Base-by-base conservation (phyloP, 2,329 filamentous ascomycete genomes). In the Pseudogymnoascus sp. region DNA sequence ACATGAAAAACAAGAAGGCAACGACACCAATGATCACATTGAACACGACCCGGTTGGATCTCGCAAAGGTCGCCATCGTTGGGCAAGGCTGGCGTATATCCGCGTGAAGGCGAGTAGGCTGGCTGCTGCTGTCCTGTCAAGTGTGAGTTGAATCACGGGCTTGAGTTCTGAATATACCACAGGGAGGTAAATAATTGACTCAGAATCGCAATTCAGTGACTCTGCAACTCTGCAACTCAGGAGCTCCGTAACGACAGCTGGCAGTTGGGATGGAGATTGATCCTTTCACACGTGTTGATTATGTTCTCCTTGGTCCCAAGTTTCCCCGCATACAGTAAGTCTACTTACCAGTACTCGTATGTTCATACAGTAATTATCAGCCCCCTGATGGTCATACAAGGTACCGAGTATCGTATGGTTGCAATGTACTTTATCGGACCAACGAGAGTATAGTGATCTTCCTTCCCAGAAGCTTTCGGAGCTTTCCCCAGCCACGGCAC, bases 21-120 rank as follows among this genome's bases (percentile, higher is more conserved):
- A 54, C 48, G n/a, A 54, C 48, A 28, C 48, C 25, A 54, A 54
- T 54, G 48, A 54, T 54, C 48, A 54, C 48, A 54, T 54, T 54
- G 48, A 54, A 54, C 48, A 54, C 48, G 23, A 54, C 48, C 25
- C 48, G 25, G 48, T 54, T 54, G 48, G 48, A 54, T 54, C 48
- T 54, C 48, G 48, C 48, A 54, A 54, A 54, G 23, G 48, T 54
- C 48, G 23, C 48, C 48, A 54, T 54, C 14, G 48, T 31, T 31
- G 48, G 25, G n/a, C 23, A 54, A 54, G 48, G 48, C 23, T 54
- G 48, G 45, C 23, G 45, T 31, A 54, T 54, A 54, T 54, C 45
- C 45, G 45, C 45, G 45, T 54, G 45, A 54, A 54, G 45, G 23
- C 45, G 45, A 31, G 48, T 31, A 14, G 13, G 48, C 23, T 16